Conservation (phyloP, 78 protist species). For the Salpingoeca rosetta region DNA sequence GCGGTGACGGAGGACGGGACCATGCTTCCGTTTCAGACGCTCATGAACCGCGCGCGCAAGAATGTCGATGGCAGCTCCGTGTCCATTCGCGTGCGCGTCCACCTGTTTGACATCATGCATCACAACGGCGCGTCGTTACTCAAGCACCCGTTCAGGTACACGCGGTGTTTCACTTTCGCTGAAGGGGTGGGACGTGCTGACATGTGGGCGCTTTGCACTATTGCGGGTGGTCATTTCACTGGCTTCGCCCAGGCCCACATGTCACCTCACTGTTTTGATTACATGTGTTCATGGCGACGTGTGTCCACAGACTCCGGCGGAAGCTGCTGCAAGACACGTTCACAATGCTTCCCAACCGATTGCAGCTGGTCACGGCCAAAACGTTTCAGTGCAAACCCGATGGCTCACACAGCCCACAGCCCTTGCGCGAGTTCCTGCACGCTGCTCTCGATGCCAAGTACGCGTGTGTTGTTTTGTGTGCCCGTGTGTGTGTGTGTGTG, state of each 20-base stretch:
- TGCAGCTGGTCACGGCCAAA: background rate
- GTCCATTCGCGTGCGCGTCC: background rate
- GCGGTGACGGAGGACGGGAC: background rate
- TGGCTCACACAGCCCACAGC: background rate
- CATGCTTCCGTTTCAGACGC: constrained; percentile 12
- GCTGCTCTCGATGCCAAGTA: background rate
- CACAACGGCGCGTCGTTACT: constrained; percentile 6
- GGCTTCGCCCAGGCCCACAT: too few relatives aligned
- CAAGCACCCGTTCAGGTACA: background rate
- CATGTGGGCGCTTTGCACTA: too few relatives aligned
- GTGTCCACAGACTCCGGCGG: too few relatives aligned
- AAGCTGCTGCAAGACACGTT: too few relatives aligned
- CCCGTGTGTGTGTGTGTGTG: too few relatives aligned
- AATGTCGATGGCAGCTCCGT: background rate
- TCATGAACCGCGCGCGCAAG: background rate
- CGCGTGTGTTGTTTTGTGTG: too few relatives aligned
- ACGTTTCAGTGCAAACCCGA: background rate
- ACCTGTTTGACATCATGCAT: constrained; percentile 6
- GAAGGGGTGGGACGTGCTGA: too few relatives aligned
- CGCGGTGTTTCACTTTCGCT: too few relatives aligned
- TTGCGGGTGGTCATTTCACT: too few relatives aligned
- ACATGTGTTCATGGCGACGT: too few relatives aligned
- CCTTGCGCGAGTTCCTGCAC: background rate
- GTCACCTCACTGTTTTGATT: too few relatives aligned
- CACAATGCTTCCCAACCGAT: background rate